Conservation (phyloP, 257 asterid species). For the Plantago ovata region DNA sequence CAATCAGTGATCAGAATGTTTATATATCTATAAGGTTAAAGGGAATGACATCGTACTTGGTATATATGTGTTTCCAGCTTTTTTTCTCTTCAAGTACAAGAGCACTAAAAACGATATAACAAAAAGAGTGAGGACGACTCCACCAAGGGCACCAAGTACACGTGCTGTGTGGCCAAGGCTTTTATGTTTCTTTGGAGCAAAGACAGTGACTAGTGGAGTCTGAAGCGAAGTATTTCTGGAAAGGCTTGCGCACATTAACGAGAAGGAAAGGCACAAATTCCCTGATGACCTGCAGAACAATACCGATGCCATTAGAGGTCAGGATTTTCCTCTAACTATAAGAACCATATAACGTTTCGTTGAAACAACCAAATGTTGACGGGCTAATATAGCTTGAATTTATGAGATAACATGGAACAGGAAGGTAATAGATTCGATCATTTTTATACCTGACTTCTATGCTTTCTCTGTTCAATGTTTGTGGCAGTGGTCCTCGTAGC, state of each 20-base stretch:
- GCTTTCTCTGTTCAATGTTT: conserved; percentile 61
- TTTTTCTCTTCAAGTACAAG: conserved; percentile 49
- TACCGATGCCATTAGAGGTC: neutral
- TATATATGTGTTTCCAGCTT: conserved; percentile 26
- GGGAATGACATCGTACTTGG: conserved; percentile 42
- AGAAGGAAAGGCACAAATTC: conserved; percentile 77
- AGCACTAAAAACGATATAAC: conserved; percentile 44
- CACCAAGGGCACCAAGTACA: conserved; percentile 58
- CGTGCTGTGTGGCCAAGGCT: conserved; percentile 42
- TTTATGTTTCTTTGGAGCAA: conserved; percentile 53
- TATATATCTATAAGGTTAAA: neutral
- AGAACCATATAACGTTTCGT: too few relatives aligned
- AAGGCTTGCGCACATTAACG: conserved; percentile 49
- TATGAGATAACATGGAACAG: too few relatives aligned
- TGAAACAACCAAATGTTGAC: too few relatives aligned
- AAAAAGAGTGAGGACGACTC: conserved; percentile 44
- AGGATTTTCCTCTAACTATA: too few relatives aligned
- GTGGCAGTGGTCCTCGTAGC: conserved; percentile 91
- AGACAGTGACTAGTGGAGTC: conserved; percentile 71
- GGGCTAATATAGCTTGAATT: too few relatives aligned
- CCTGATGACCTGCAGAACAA: conserved; percentile 61
- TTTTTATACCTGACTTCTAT: conserved; percentile 61
- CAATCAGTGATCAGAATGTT: conserved; percentile 1
- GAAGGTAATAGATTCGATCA: neutral
- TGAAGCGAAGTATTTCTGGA: conserved; percentile 51